Conservation (phyloP, 192 early-diverging fungal genomes). For the Funneliformis geosporum region DNA sequence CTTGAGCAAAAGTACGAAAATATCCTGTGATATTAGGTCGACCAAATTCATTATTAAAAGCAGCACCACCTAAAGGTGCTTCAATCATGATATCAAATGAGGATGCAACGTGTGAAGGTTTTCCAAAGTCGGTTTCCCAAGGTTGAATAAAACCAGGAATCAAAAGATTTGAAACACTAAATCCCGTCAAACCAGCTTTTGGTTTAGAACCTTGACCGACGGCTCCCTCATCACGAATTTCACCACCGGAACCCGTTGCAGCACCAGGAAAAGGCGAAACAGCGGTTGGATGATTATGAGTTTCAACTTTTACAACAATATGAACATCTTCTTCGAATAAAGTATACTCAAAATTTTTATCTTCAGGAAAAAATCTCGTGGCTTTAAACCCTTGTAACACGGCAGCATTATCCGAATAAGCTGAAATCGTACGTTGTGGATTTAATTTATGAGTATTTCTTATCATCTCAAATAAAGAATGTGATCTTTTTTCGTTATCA, state of each 20-base stretch:
- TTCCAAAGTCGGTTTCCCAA: conserved; percentile 89
- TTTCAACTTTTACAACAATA: conserved; percentile 96
- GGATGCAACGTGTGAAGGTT: conserved; percentile 88
- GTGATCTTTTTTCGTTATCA: conserved; percentile 74
- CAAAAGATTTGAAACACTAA: conserved; percentile 91
- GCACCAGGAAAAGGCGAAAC: conserved; percentile 99
- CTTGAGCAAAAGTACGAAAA: conserved; percentile 90
- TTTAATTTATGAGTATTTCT: conserved; percentile 84
- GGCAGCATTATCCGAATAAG: conserved; percentile 98
- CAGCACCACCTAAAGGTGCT: conserved; percentile 95
- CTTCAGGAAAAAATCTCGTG: conserved; percentile 56
- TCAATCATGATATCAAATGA: conserved; percentile 98
- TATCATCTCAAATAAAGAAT: conserved; percentile 97
- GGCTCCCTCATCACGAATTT: conserved; percentile 99
- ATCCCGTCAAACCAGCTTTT: conserved; percentile 94
- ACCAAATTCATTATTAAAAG: conserved; percentile 99
- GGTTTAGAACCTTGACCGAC: conserved; percentile 95
- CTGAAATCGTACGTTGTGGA: conserved; percentile 85
- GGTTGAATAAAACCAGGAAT: conserved; percentile 90
- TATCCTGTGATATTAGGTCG: conserved; percentile 92
- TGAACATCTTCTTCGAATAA: conserved; percentile 74
- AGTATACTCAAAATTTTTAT: conserved; percentile 59
- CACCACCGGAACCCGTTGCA: conserved; percentile 97
- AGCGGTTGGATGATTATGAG: conserved; percentile 99
- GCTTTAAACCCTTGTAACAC: conserved; percentile 81